Base-by-base conservation (phyloP, 108 stramenopile species). In the Cylindrotheca closterium region DNA sequence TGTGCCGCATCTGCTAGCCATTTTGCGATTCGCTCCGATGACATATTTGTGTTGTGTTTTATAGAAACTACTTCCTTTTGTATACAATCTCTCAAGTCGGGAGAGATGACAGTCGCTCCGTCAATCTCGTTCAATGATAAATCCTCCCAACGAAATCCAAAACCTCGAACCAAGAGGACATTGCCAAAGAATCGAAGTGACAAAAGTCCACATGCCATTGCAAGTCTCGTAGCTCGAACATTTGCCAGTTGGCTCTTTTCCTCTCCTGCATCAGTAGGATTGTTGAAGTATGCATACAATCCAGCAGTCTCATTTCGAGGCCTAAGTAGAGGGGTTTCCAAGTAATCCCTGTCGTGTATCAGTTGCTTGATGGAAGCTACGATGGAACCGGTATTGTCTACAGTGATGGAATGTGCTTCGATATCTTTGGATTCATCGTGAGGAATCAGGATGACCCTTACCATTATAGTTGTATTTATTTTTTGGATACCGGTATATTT, bases 171-270 rank as follows among this genome's bases (percentile, higher is more conserved):
- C 30, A 94, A 28, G 22, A 75, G 67, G 2, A 91, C 83, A 53
- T 76, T 59, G 1, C 85, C 87, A 19, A 21, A 24, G 55, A 94
- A 87, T 27, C 88, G 63, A 25, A 61, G 51, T 1, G 80, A 69
- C 37, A 86, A 76, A 15, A 80, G 52, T 21, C 93, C 93, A 55
- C 88, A 89, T 8, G 90, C 84, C 93, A 91, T 91, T 48, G 88
- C 84, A 62, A 94, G 73, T 31, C 85, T 53, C 1, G 90, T 91
- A 2, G 90, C 93, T 21, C 92, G 74, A 30, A 86, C 37, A 57
- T 93, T 93, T 4, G 77, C 75, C 12, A 30, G 3, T 2, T 26
- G n/a, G 1, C 4, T 19, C 4, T 21, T 23, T 24, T 25, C 49
- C 30, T 30, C 12, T 23, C 29, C 25, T 7, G 27, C 28, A 12